phyloP scores from a whole-genome alignment of 2,329 filamentous ascomycete species.

The Ceratocystiopsis minuta region DNA sequence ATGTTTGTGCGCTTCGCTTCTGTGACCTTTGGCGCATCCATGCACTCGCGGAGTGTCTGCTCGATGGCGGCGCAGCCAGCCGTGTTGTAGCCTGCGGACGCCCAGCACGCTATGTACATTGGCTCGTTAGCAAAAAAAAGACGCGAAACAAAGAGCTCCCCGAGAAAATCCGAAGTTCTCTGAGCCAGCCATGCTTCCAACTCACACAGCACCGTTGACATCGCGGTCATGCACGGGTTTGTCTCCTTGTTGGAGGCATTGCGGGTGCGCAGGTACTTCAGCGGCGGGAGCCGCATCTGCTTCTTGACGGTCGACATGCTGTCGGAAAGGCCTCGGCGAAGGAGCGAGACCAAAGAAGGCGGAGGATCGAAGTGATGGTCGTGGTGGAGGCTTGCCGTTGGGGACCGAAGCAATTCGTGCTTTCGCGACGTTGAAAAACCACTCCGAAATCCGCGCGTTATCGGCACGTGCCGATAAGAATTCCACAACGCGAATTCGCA shows the following conservation, averaged over 20 bases:
- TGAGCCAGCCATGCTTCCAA: too few relatives aligned
- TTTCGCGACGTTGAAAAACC: constrained; percentile 1
- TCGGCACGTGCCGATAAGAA: constrained; percentile 5
- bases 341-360: too few relatives aligned
- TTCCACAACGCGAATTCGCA: not conserved
- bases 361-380: not conserved
- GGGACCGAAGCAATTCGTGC: not conserved
- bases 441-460: not conserved
- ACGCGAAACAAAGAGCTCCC: not conserved
- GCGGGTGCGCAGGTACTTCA: constrained; percentile 35
- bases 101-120: constrained; percentile 54
- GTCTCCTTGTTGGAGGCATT: constrained; percentile 29
- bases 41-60: constrained; percentile 45
- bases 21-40: constrained; percentile 54
- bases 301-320: constrained; percentile 27
- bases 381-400: not conserved
- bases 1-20: constrained; percentile 49
- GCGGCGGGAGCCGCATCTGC: constrained; percentile 38
- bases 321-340: not conserved
- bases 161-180: not conserved
- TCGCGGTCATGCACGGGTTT: constrained; percentile 36
- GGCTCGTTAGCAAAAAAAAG: not conserved
- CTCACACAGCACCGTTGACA: constrained; percentile 39
- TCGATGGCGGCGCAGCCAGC: constrained; percentile 41
- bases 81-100: constrained; percentile 53